Conservation (phyloP, 2,329 filamentous ascomycete species). For the Bipolaris victoriae region DNA sequence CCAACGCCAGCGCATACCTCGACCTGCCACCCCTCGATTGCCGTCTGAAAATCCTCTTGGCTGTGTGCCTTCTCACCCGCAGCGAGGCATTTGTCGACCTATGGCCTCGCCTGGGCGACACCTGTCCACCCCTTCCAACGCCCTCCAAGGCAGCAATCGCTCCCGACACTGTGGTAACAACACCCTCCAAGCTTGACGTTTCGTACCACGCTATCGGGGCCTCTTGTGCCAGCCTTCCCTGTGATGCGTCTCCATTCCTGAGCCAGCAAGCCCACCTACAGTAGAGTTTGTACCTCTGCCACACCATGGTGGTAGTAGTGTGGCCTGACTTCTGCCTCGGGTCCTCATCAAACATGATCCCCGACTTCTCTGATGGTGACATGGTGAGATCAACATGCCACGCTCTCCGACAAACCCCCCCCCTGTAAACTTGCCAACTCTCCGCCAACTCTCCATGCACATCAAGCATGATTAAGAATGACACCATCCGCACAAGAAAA, state of each 20-base stretch:
- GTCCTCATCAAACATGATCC: background rate
- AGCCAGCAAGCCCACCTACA: slow-evolving; percentile 17
- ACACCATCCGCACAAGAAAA: background rate
- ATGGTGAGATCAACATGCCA: background rate
- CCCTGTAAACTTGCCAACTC: too few relatives aligned
- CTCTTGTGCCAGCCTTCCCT: slow-evolving; percentile 17
- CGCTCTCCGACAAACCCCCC: background rate
- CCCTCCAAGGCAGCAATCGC: slow-evolving; percentile 16
- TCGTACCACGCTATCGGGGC: slow-evolving; percentile 1
- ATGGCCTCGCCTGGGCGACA: slow-evolving; percentile 1
- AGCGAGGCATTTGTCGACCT: slow-evolving; percentile 20
- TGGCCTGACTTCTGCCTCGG: slow-evolving; percentile 5
- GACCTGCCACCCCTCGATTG: background rate
- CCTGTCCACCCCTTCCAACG: slow-evolving; percentile 25
- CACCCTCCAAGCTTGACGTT: slow-evolving; percentile 16
- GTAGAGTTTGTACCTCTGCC: slow-evolving; percentile 8
- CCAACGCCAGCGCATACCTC: slow-evolving; percentile 4
- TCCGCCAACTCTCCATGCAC: background rate
- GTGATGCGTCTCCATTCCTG: slow-evolving; percentile 16
- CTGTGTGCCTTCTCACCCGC: slow-evolving; percentile 12
- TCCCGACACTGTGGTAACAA: slow-evolving; percentile 27
- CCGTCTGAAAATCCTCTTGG: slow-evolving; percentile 13
- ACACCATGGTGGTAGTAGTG: slow-evolving; percentile 10
- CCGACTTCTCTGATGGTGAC: background rate
- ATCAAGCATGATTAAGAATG: slow-evolving; percentile 4